These are phyloP conservation scores for Tieghemiomyces parasiticus DNA, from an alignment of 192 early-diverging fungal species.

Conservation along the genomic window DNA sequence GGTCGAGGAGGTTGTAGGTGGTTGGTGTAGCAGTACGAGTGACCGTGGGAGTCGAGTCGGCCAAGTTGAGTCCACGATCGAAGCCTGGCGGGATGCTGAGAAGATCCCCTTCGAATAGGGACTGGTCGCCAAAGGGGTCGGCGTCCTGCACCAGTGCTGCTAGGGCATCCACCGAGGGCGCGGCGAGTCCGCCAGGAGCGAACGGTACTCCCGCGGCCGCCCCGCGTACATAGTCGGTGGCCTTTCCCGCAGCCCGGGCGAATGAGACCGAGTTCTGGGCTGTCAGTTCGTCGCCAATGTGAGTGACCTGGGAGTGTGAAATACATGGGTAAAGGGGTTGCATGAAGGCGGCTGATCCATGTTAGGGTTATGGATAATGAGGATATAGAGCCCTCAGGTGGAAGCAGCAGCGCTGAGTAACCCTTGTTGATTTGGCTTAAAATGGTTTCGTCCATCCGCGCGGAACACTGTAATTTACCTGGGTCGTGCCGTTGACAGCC, in stretches of 20 bases:
- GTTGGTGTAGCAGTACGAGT: neutral
- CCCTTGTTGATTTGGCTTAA: neutral
- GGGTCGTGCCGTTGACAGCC: neutral
- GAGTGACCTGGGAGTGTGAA: conserved; percentile 3
- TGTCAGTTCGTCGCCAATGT: conserved; percentile 16
- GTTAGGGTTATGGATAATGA: neutral
- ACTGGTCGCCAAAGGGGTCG: conserved; percentile 15
- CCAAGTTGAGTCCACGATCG: conserved; percentile 41
- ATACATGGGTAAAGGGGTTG: neutral
- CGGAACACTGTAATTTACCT: neutral
- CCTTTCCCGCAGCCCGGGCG: conserved; percentile 32
- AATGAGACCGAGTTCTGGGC: conserved; percentile 61
- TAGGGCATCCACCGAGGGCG: neutral
- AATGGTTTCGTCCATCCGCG: neutral
- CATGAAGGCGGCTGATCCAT: neutral
- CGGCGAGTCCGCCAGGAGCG: conserved; percentile 38
- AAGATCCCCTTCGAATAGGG: conserved; percentile 21
- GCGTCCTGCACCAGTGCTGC: conserved; percentile 11
- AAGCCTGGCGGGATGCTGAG: conserved; percentile 50
- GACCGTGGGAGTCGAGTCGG: conserved; percentile 10
- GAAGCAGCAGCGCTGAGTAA: neutral
- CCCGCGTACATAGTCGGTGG: conserved; percentile 57
- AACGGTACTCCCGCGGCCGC: conserved; percentile 54
- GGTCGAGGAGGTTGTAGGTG: neutral
- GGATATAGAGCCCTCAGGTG: neutral